Conservation (phyloP, 2,329 filamentous ascomycete species). For the Penicillium sp. region DNA sequence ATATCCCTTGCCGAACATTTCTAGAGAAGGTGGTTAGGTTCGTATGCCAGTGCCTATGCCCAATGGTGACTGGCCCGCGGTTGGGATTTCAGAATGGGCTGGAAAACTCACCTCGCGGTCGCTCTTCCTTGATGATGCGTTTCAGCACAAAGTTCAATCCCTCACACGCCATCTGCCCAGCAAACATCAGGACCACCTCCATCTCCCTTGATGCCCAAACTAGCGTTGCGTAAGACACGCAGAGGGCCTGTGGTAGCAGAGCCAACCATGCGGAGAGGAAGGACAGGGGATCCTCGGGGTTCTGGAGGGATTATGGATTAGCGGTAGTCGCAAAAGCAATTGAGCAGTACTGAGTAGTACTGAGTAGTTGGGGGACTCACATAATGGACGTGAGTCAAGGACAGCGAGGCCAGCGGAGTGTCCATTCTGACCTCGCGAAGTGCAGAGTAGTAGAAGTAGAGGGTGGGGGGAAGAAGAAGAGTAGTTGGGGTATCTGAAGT, state of each 20-base stretch:
- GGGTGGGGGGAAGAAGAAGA: background rate
- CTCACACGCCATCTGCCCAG: slow-evolving; percentile 89
- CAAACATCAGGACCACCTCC: slow-evolving; percentile 88
- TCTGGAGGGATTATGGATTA: slow-evolving; percentile 54
- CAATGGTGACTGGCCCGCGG: background rate
- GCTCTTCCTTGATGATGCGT: slow-evolving; percentile 87
- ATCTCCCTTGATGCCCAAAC: slow-evolving; percentile 89
- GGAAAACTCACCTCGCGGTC: slow-evolving; percentile 70
- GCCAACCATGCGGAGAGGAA: slow-evolving; percentile 92
- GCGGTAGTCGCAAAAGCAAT: background rate
- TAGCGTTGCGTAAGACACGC: slow-evolving; percentile 85
- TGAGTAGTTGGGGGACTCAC: too few relatives aligned
- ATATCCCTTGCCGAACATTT: slow-evolving; percentile 86
- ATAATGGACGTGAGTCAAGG: slow-evolving; percentile 95
- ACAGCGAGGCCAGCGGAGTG: slow-evolving; percentile 79
- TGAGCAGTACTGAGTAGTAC: too few relatives aligned
- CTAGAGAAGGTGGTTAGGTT: slow-evolving; percentile 38
- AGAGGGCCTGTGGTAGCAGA: slow-evolving; percentile 87
- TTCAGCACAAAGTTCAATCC: slow-evolving; percentile 88
- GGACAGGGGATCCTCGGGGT: slow-evolving; percentile 82
- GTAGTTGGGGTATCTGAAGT: too few relatives aligned
- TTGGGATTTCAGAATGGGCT: background rate
- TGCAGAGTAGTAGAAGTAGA: background rate
- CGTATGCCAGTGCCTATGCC: background rate
- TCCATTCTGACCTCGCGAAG: slow-evolving; percentile 32